Base-by-base conservation (phyloP, 2,329 filamentous ascomycete genomes). In the Exophiala spinifera region DNA sequence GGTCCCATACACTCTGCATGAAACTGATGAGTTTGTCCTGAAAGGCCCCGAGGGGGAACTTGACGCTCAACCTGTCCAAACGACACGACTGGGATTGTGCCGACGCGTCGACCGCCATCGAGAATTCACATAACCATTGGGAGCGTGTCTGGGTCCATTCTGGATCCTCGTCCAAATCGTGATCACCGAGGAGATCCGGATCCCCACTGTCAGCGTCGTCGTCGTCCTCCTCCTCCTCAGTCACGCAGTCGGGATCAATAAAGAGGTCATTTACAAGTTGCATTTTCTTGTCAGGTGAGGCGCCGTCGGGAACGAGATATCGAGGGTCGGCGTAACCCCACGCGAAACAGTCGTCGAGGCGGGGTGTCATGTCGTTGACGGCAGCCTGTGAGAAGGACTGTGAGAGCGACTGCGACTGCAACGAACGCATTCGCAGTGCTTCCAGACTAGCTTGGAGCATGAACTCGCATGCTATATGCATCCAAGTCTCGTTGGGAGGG, bases 381-480 rank as follows among this genome's bases (percentile, higher is more conserved):
- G n/a, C n/a, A n/a, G n/a, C n/a, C n/a, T n/a, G n/a, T n/a, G 20
- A 44, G 52, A 33, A 10, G 40, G 40, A 17, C 46, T 13, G 6
- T 36, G 37, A 10, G 23, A 25, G 3, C 23, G 23, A 25, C 7
- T n/a, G n/a, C n/a, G n/a, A n/a, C n/a, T n/a, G n/a, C n/a, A n/a
- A n/a, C n/a, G n/a, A n/a, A n/a, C n/a, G n/a, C n/a, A n/a, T 7
- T 25, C 3, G 23, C 3, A 60, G 36, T 7, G 48, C 31, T 33
- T 63, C 56, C 11, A 63, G 15, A 33, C 57, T 50, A 4, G 61
- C 49, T 33, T 60, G 61, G 4, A 62, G 45, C 55, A 63, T 61
- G 21, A 64, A 55, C 37, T 63, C 49, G 23, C 49, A 45, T 8
- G 56, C 60, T 4, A 64, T 34, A 4, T 50, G 13, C 55, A 63